A percentile compares a stretch with the other conserved stretches of the same genome.
Conservation (phyloP, 176 grass and related monocot species). For the Rhynchospora tenuis region DNA sequence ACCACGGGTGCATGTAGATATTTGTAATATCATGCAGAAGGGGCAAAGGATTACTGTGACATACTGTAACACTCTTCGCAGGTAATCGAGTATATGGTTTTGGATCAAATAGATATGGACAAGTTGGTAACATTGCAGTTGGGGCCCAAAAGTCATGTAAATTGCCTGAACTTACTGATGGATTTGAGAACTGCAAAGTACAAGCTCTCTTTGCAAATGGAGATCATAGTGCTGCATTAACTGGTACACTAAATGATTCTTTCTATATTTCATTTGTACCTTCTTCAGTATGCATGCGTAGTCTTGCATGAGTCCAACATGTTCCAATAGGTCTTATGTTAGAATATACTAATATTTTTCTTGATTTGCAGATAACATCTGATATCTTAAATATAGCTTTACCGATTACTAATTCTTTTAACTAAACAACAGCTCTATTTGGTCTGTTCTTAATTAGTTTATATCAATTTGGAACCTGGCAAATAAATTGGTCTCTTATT, state of each 20-base stretch:
- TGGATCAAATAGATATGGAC: conserved; percentile 68
- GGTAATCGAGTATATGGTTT: conserved; percentile 72
- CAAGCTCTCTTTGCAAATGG: conserved; percentile 70
- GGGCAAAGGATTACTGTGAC: neutral
- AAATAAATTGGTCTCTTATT: neutral
- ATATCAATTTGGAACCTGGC: neutral
- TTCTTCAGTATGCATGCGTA: neutral
- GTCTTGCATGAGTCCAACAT: neutral
- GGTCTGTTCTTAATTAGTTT: neutral
- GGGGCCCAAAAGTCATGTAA: conserved; percentile 42
- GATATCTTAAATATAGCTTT: neutral
- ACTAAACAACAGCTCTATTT: neutral
- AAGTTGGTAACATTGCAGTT: conserved; percentile 55
- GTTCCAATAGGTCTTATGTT: neutral
- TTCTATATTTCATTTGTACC: neutral
- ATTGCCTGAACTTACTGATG: conserved; percentile 59
- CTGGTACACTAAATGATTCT: conserved; percentile 39
- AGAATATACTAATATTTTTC: neutral
- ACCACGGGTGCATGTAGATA: neutral
- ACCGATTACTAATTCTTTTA: neutral
- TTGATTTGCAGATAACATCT: neutral
- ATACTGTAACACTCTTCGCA: conserved; percentile 27
- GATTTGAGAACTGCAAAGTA: conserved; percentile 51
- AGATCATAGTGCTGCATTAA: conserved; percentile 91
- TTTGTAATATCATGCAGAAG: neutral